Conservation (phyloP, 163 green algal genomes). For the Scenedesmus sp. region DNA sequence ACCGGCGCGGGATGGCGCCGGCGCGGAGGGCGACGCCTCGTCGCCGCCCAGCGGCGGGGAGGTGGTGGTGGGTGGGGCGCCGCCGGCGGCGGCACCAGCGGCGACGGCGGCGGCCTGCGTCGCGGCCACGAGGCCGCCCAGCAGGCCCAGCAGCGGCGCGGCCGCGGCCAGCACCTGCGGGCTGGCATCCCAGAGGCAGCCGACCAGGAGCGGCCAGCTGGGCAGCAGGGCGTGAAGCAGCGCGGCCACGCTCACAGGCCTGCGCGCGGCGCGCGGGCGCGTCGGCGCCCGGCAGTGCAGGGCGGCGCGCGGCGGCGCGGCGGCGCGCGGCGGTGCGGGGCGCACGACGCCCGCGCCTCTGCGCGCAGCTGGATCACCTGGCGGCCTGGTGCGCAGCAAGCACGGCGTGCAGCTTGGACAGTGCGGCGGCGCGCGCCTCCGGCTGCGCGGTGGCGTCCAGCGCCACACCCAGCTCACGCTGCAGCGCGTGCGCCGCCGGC, state of each 20-base stretch:
- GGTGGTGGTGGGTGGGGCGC: not conserved
- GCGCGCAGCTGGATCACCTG: constrained; percentile 6
- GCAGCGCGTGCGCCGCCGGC: constrained; percentile 23
- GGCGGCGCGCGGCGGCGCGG: too few species aligned
- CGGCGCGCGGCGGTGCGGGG: too few species aligned
- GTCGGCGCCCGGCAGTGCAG: too few species aligned
- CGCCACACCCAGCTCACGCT: constrained; percentile 19
- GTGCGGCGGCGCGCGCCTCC: constrained; percentile 8
- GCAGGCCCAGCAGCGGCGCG: constrained; percentile 23
- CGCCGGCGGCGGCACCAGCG: not conserved
- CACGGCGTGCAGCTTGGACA: constrained; percentile 31
- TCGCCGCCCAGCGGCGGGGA: not conserved
- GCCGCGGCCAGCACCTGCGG: constrained; percentile 23
- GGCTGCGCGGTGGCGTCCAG: constrained; percentile 1
- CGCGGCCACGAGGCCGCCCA: constrained; percentile 21
- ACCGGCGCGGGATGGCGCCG: not conserved
- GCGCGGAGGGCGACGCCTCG: not conserved
- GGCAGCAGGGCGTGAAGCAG: constrained; percentile 22
- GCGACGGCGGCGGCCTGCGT: not conserved
- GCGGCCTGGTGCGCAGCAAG: constrained; percentile 27
- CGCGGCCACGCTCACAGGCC: too few species aligned
- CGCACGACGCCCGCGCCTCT: not conserved
- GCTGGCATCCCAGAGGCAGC: constrained; percentile 29
- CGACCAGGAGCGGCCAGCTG: constrained; percentile 26
- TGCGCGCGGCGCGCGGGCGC: too few species aligned